Evolutionary conservation across 148 eudicot species (phyloP), one percentile per base, ranked within the genome.

Genomic region (Rhododendron mucronatum): DNA sequence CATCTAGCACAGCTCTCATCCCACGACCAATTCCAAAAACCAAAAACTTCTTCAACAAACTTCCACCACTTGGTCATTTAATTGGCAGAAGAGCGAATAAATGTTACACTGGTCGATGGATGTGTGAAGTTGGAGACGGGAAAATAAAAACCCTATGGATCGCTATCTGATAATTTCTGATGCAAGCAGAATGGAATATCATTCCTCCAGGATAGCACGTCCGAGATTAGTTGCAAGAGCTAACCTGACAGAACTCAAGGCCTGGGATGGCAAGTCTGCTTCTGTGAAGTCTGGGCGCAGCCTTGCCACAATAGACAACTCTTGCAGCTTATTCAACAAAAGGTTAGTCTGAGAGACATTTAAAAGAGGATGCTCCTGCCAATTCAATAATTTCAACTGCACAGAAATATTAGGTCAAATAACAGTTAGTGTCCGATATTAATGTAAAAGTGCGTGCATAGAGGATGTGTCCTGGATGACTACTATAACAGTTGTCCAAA

Each of bases 171-270:
- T 44, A 45, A 80, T 48, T 48, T 80, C 63, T 57, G 20, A 28
- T 35, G 65, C 65, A 5, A 59, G 73, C 47, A 33, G 76, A 71
- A 71, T 14, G 11, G 30, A 82, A 18, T 21, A 88, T 93, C 90
- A 96, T 85, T 95, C 98, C 73, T 94, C 96, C 1, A 95, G 95
- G 87, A 95, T 93, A 78, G 99, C 99, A 73, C 98, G 95, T 16
- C 99, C 99, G 15, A 95, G 93, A 87, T 97, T 95, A 85, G 95
- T 95, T 78, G 98, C 99, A 85, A 97, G 95, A 85, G 98, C 98
- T 83, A 97, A 85, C 89, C 99, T 93, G 65, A 97, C 94, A 28
- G 93, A 90, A 84, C 87, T 94, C 89, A 95, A 87, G 89, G 99
- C 98, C 90, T 94, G 92, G 41, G 95, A 86, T 39, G 98, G 95